Evolutionary conservation across 768 basidiomycete genomes (phyloP), one percentile per base, ranked within the genome.

Genomic region (Mrakia hoshinonis): DNA sequence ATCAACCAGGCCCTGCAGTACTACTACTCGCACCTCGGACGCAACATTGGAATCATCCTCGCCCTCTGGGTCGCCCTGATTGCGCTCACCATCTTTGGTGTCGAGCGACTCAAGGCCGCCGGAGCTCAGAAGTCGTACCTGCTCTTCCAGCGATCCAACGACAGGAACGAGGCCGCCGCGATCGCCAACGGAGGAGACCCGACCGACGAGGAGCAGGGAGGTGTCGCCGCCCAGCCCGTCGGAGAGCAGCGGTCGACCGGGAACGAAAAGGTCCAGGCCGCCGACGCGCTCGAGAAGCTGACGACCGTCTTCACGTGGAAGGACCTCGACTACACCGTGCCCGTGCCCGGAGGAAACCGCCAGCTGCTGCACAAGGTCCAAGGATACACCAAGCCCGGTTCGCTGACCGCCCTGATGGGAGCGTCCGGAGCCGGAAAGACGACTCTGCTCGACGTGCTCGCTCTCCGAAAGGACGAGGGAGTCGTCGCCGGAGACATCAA

Each of bases 291-390:
- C 43, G 76, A 79, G 72, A 79, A 79, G 43, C 76, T 78, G 12
- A 76, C 77, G 22, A 77, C 81, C 74, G 83, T 87, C 6, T 93
- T 96, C 79, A 90, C 92, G 0, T 96, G 90, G 90, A 83, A 86
- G 34, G 81, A 86, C 73, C 73, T 91, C 61, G 81, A 82, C 69
- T 94, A 92, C 77, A 83, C 83, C 39, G 78, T 81, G 31, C 79
- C 79, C 24, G 78, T 81, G 67, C 62, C 61, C 51, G 80, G 80
- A 47, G 80, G 80, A 20, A 70, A 77, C 11, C 73, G 77, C 24
- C 77, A 79, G 69, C 76, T 81, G 11, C 74, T 81, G 18, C 76
- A 76, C 62, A 70, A 79, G n/a, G 78, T 83, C 49, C 79, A 75
- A 62, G 82, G 82, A 34, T 83, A 79, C 73, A 72, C 70, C 47